Base-by-base conservation (phyloP, 192 early-diverging fungal species). In the Lobulomyces angularis region DNA sequence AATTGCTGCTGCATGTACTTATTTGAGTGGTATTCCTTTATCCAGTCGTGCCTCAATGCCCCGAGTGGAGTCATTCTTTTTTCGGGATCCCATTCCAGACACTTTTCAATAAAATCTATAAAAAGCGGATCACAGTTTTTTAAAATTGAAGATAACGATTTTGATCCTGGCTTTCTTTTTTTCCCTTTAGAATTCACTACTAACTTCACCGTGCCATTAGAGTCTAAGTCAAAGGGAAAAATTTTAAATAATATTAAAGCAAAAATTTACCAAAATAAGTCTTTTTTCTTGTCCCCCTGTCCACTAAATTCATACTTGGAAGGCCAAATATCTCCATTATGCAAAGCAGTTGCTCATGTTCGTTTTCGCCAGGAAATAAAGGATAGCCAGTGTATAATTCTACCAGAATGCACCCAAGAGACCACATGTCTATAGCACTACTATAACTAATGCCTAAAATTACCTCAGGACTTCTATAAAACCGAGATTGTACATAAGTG, bases 351-450 rank as follows among this genome's bases (percentile, higher is more conserved):
- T 97, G 93, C 45, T 97, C 90, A 44, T 86, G 80, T 56, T 97
- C 93, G 54, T 93, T 93, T 55, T 97, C 93, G 18, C 93, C 93
- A 5, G 93, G 91, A 49, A 97, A 97, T 23, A 97, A 56, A 21
- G 93, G 93, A 46, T 90, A 88, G 9, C 84, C 80, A 29, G 55
- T 62, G 43, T 50, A 68, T 19, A 97, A 63, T 50, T 97, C 93
- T 9, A 82, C 90, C 6, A 92, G 69, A 37, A 97, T 93, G 55
- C 90, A 94, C 9, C 93, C 93, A 31, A 97, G 62, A 43, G 80
- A 83, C 93, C 93, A 97, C 79, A 97, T 84, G 59, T 97, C 93
- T 47, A 97, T 97, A 1, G 86, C 78, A 44, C 79, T 85, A 41
- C 71, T 84, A 50, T 97, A 97, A 14, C 68, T 69, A 25, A 70